Conservation (phyloP, 2,329 filamentous ascomycete genomes). For the Exophiala oligosperma region DNA sequence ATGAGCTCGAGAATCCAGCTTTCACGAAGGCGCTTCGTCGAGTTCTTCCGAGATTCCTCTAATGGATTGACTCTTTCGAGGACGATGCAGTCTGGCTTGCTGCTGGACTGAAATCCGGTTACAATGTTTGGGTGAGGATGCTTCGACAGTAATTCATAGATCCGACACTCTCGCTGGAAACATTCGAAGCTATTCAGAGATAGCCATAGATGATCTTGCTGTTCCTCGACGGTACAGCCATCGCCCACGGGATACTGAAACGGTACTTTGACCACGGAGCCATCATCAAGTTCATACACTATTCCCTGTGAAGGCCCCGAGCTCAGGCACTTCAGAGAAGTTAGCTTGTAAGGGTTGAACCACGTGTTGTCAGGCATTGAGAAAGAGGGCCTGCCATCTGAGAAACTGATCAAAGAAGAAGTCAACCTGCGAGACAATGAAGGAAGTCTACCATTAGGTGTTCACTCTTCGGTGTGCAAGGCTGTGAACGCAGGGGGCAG, state of each 20-base stretch:
- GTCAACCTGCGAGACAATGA: too few species aligned
- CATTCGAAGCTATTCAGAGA: slow-evolving; percentile 3
- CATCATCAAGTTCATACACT: slow-evolving; percentile 3
- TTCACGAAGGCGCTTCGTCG: not conserved
- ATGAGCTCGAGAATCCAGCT: slow-evolving; percentile 6
- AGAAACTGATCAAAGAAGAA: too few species aligned
- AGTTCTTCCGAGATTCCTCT: not conserved
- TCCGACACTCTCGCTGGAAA: slow-evolving; percentile 3
- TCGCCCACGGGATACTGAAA: slow-evolving; percentile 7
- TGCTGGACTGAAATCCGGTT: not conserved
- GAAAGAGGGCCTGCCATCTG: too few species aligned
- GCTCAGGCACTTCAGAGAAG: slow-evolving; percentile 3
- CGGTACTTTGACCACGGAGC: slow-evolving; percentile 7
- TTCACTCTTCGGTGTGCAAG: too few species aligned
- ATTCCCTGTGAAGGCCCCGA: slow-evolving; percentile 8
- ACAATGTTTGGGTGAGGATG: slow-evolving; percentile 8
- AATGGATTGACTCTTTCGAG: slow-evolving; percentile 7
- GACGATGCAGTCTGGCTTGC: slow-evolving; percentile 2
- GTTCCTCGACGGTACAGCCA: slow-evolving; percentile 2
- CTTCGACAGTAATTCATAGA: slow-evolving; percentile 1
- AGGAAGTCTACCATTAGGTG: too few species aligned
- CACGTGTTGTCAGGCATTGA: too few species aligned
- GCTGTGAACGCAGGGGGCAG: too few species aligned
- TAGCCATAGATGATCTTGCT: not conserved
- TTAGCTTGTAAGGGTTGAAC: too few species aligned